A percentile compares a stretch with the other conserved stretches of the same genome.
These are phyloP conservation scores for Suillus brevipes DNA, from an alignment of 768 basidiomycete species.

Conservation along the genomic window DNA sequence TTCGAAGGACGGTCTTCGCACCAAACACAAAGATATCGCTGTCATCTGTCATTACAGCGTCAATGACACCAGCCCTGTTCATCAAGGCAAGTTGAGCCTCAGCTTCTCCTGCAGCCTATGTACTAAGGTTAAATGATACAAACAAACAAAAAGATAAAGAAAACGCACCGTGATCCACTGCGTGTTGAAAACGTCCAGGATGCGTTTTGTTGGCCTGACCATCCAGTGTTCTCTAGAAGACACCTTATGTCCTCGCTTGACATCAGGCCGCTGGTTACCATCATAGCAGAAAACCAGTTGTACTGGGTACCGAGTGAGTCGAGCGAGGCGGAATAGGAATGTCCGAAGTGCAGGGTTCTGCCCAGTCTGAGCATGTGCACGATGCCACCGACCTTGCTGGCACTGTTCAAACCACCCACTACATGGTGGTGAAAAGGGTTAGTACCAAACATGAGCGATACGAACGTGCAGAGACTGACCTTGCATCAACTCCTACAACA, in stretches of 20 bases:
- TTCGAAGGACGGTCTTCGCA: slow-evolving; percentile 4
- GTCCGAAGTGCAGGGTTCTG: neutral
- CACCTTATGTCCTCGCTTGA: neutral
- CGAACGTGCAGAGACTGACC: neutral
- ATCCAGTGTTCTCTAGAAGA: neutral
- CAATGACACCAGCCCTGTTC: neutral
- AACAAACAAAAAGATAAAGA: neutral
- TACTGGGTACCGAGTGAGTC: neutral
- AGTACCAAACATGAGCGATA: too few relatives aligned
- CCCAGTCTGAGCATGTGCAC: neutral
- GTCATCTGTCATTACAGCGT: slow-evolving; percentile 7
- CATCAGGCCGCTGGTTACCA: neutral
- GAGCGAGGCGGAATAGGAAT: neutral
- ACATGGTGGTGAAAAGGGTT: neutral
- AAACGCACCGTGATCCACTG: neutral
- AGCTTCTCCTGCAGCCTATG: neutral
- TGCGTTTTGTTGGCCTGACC: neutral
- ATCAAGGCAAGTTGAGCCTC: slow-evolving; percentile 2
- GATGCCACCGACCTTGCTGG: neutral
- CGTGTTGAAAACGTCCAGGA: neutral
- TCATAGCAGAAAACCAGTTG: neutral
- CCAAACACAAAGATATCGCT: slow-evolving; percentile 13
- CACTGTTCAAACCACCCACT: neutral
- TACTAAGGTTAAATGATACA: neutral
- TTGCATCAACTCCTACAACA: neutral